phyloP scores from a whole-genome alignment of 495 filamentous ascomycete species.

The Darksidea phi region DNA sequence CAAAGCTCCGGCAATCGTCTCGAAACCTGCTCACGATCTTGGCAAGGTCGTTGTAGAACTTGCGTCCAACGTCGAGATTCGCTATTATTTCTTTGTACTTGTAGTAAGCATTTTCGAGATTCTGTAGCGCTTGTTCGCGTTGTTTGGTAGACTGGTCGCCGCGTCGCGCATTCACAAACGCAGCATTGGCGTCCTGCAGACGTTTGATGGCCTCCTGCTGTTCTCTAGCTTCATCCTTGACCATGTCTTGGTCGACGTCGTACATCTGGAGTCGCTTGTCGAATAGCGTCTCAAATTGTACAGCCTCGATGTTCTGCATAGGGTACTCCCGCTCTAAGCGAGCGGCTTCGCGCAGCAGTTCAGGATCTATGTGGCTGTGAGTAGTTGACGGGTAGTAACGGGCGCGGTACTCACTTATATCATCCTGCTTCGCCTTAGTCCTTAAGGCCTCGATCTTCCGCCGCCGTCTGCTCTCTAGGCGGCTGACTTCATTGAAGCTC shows the following conservation, averaged over 20 bases:
- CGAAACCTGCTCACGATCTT: constrained; percentile 77
- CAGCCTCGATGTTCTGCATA: constrained; percentile 76
- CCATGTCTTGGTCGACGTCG: constrained; percentile 66
- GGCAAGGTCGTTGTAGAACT: constrained; percentile 95
- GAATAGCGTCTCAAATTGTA: constrained; percentile 89
- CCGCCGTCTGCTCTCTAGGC: constrained; percentile 73
- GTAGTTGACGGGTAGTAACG: constrained; percentile 9
- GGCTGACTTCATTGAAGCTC: constrained; percentile 76
- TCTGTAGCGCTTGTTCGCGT: constrained; percentile 81
- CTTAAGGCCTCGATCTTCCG: constrained; percentile 72
- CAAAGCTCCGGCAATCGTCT: constrained; percentile 75
- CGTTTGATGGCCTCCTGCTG: constrained; percentile 70
- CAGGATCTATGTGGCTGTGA: constrained; percentile 50
- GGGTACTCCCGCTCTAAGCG: constrained; percentile 82
- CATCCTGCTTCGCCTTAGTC: constrained; percentile 78
- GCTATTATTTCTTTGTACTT: constrained; percentile 93
- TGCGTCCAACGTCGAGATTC: constrained; percentile 83
- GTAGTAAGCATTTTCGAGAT: constrained; percentile 85
- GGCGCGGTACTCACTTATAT: constrained; percentile 65
- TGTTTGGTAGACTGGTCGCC: constrained; percentile 75
- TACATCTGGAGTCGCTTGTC: constrained; percentile 79
- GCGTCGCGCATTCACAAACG: constrained; percentile 67
- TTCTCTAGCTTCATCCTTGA: constrained; percentile 69
- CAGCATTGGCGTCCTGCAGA: constrained; percentile 70
- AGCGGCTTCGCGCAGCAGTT: constrained; percentile 76